Percentiles rank a stretch among this genome's conserved stretches.
phyloP scores from a whole-genome alignment of 2,329 filamentous ascomycete genomes.

The Bipolaris cookei region DNA sequence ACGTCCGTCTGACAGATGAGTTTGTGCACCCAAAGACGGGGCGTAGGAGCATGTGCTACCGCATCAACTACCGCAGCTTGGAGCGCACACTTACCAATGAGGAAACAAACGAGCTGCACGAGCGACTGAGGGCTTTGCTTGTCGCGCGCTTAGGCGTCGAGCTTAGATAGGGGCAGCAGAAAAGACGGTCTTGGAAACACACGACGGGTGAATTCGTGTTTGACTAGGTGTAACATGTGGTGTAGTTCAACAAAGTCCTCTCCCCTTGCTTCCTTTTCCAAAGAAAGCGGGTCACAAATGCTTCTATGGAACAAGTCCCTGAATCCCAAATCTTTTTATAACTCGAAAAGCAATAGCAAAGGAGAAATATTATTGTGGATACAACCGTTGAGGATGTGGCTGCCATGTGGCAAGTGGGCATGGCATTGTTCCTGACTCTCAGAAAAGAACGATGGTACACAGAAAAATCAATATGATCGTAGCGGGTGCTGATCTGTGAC shows the following conservation, averaged over 20 bases:
- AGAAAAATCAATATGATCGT: too few species aligned
- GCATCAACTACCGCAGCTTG: constrained; percentile 90
- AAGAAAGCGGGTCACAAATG: too few species aligned
- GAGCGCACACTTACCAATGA: constrained; percentile 87
- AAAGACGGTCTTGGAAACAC: not conserved
- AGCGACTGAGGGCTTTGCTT: constrained; percentile 68
- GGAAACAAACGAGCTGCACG: constrained; percentile 79
- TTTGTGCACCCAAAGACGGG: constrained; percentile 88
- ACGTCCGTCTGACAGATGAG: constrained; percentile 82
- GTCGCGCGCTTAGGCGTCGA: constrained; percentile 78
- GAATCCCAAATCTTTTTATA: too few species aligned
- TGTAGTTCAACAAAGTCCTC: not conserved
- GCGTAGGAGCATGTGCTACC: constrained; percentile 84
- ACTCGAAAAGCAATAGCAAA: too few species aligned
- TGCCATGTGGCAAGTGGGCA: too few species aligned
- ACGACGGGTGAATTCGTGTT: not conserved
- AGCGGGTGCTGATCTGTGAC: too few species aligned
- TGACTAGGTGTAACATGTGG: not conserved
- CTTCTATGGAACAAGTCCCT: too few species aligned
- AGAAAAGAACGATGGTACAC: too few species aligned
- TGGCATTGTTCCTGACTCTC: too few species aligned
- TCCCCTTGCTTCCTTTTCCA: too few species aligned
- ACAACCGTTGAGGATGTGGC: too few species aligned
- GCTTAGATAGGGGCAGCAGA: constrained; percentile 61
- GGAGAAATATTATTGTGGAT: too few species aligned